Base-by-base conservation (phyloP, 257 asterid species). In the Galeopsis tetrahit region DNA sequence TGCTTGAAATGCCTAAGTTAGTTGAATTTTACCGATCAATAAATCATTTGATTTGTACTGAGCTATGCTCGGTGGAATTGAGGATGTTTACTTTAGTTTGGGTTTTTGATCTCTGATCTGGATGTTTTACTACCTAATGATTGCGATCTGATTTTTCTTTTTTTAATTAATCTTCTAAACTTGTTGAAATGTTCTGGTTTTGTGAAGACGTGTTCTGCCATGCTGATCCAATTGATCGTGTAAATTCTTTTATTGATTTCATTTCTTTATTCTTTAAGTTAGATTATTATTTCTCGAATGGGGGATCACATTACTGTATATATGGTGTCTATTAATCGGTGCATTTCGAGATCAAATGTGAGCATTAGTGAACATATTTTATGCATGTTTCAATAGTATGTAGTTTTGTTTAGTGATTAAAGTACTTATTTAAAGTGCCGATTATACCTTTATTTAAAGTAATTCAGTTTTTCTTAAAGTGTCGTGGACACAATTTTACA, bases 31-130 rank as follows among this genome's bases (percentile, higher is more conserved):
- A 10, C 34, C 52, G 62, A 33, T 34, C 39, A 35, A 15, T 15
- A 9, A 44, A 36, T 69, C 28, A 21, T 72, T 67, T 68, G 56
- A 72, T 77, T 59, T 48, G 28, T 55, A 72, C 53, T 38, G 21
- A 59, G 71, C 72, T 61, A 7, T 66, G 43, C 60, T 49, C 15
- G 71, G 42, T 35, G 71, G 63, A 39, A 10, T 44, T 60, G 43
- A 60, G 56, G 17, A 31, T 72, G 42, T 43, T 49, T 68, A 21
- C 21, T 32, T 70, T 58, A 2, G 63, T 32, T 42, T 56, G 10
- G 17, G 63, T 68, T 43, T 43, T 9, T 66, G 69, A 53, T 70
- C 69, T 71, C 60, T 71, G 81, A 78, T 82, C 78, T 68, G 62
- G 69, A 66, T 13, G 46, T 48, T 38, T 35, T 10, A n/a, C 11